phyloP scores from a whole-genome alignment of 2,329 filamentous ascomycete genomes.

The Xylaria sp. region DNA sequence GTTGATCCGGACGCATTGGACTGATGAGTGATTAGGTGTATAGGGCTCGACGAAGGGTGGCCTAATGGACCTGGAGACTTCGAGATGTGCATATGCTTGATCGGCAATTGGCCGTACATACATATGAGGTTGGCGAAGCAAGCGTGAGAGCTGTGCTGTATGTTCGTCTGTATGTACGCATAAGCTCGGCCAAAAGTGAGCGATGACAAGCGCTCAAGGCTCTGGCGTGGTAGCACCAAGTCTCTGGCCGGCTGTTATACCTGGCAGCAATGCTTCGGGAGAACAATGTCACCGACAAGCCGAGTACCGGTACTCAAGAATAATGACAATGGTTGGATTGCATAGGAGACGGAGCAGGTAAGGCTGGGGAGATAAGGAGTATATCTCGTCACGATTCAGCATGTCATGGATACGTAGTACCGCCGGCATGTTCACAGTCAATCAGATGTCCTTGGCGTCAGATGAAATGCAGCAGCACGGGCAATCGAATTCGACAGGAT shows the following conservation, averaged over 20 bases:
- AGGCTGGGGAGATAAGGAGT: background rate
- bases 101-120: background rate
- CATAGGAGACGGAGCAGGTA: background rate
- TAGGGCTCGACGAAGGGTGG: background rate
- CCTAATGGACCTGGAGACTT: too few species aligned
- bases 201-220: background rate
- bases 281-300: background rate
- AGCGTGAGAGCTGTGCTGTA: background rate
- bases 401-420: too few species aligned
- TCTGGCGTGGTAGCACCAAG: conserved; percentile 1
- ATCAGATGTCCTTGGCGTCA: background rate
- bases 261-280: background rate
- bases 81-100: background rate
- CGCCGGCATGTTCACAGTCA: background rate
- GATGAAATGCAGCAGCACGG: background rate
- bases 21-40: background rate
- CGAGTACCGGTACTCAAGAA: background rate
- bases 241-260: background rate
- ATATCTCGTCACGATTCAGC: background rate
- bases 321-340: background rate
- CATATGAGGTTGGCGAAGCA: background rate
- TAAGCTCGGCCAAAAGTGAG: conserved; percentile 15
- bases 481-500: background rate
- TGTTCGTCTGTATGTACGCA: conserved; percentile 13
- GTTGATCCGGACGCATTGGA: background rate